Evolutionary conservation across 176 grass and related monocot genomes (phyloP).

Genomic region (Lolium perenne): DNA sequence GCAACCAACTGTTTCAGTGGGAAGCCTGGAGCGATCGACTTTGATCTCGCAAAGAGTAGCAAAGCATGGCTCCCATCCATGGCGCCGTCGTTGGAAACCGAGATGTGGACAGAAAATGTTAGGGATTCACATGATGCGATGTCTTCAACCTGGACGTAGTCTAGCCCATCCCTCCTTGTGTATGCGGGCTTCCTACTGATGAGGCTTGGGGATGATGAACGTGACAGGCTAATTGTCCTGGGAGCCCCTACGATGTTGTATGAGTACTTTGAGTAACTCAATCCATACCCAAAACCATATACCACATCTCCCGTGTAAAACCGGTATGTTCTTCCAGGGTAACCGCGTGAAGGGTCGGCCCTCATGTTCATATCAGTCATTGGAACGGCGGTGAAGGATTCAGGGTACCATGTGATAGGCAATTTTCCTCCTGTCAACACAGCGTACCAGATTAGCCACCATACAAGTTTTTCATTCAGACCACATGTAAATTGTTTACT

Average conservation of each 20-base stretch:
- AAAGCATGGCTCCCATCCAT: slow-evolving; percentile 76
- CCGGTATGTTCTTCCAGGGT: slow-evolving; percentile 87
- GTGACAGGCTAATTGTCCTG: slow-evolving; percentile 56
- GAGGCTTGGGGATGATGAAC: slow-evolving; percentile 34
- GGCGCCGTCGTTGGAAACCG: slow-evolving; percentile 61
- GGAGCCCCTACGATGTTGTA: slow-evolving; percentile 64
- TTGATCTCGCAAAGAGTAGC: slow-evolving; percentile 61
- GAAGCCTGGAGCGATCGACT: slow-evolving; percentile 45
- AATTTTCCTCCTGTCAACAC: slow-evolving; percentile 63
- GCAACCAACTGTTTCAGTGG: slow-evolving; percentile 79
- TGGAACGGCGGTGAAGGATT: slow-evolving; percentile 77
- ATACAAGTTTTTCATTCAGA: slow-evolving; percentile 2
- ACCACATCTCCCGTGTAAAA: slow-evolving; percentile 88
- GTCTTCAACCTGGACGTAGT: slow-evolving; percentile 53
- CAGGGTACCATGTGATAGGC: slow-evolving; percentile 82
- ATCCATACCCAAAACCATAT: slow-evolving; percentile 79
- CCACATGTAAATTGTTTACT: slow-evolving; percentile 34
- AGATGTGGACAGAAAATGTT: slow-evolving; percentile 59
- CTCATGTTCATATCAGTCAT: slow-evolving; percentile 97
- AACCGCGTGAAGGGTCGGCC: slow-evolving; percentile 64
- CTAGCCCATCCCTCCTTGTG: slow-evolving; percentile 55
- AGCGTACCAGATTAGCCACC: slow-evolving; percentile 27
- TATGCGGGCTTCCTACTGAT: slow-evolving; percentile 47
- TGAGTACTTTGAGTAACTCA: slow-evolving; percentile 83
- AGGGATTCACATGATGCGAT: slow-evolving; percentile 71